Base-by-base conservation (phyloP, 495 filamentous ascomycete species). In the Trichoderma reesei region DNA sequence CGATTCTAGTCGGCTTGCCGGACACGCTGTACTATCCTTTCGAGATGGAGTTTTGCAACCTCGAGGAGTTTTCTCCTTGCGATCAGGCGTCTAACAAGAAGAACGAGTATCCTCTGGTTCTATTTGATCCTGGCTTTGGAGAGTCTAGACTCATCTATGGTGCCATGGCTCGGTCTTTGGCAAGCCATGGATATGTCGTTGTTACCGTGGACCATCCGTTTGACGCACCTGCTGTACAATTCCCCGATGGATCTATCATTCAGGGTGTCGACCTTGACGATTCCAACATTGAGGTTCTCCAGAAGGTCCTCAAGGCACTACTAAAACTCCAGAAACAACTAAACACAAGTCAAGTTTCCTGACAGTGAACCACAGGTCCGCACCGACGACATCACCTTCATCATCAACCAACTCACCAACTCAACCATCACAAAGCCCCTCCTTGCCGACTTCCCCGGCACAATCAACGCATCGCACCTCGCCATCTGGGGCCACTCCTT, bases 401-500 rank as follows among this genome's bases (percentile, higher is more conserved):
- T 48, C 44, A 48, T 48, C 44, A 48, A 18, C n/a, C 44, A 48
- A 48, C 44, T 48, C 44, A 18, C 18, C 4, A 18, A 48, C 44
- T 18, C 14, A 7, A 48, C 18, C 7, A 20, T 48, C 8, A 48
- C 20, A 18, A 48, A 48, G n/a, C 44, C 44, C 7, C 4, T 48
- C 2, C 44, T 48, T 18, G 44, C 44, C 18, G 44, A 48, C 44
- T 48, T 48, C 5, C 44, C 44, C 44, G 44, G 44, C 44, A 48
- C 16, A 5, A 48, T 48, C 44, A 20, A 48, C 44, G 8, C 18
- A 4, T 18, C 18, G 14, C 3, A 48, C 16, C 44, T 48, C 18
- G 44, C 44, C 44, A 48, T 48, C 44, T 48, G 44, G 44, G 44
- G 44, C 3, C 44, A 48, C 44, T 48, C 44, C n/a, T 48, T 48